phyloP scores from a whole-genome alignment of 345 rosid genomes.

The Moringa oleifera region DNA sequence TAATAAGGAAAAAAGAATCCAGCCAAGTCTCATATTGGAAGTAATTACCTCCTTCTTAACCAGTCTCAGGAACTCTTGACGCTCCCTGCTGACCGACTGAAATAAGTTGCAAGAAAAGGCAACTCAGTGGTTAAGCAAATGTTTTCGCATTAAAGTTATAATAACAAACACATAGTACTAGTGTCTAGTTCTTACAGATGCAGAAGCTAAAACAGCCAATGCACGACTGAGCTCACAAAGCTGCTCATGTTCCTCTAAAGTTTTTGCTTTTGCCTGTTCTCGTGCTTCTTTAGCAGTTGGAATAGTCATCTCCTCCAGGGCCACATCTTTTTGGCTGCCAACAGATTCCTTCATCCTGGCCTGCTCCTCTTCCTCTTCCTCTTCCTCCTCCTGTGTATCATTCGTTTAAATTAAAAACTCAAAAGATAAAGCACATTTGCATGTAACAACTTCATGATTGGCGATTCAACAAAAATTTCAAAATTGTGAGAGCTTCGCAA shows the following conservation, averaged over 20 bases:
- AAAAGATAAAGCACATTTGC: background rate
- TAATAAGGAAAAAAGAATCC: background rate
- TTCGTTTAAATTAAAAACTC: conserved; percentile 8
- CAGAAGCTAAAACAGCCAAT: conserved; percentile 91
- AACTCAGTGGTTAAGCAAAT: conserved; percentile 11
- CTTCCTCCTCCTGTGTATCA: conserved; percentile 69
- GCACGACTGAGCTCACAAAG: conserved; percentile 99
- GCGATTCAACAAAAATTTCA: background rate
- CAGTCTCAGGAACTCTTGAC: conserved; percentile 85
- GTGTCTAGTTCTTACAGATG: conserved; percentile 57
- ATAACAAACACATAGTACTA: conserved; percentile 5
- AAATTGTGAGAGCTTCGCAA: background rate
- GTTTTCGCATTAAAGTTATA: conserved; percentile 7
- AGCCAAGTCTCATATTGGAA: background rate
- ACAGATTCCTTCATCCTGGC: conserved; percentile 76
- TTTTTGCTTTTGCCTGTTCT: conserved; percentile 72
- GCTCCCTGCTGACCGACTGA: conserved; percentile 94
- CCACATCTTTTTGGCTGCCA: conserved; percentile 61
- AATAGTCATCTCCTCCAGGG: conserved; percentile 70
- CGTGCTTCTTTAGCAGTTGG: conserved; percentile 70
- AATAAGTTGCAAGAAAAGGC: conserved; percentile 20
- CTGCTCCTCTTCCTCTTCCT: conserved; percentile 83
- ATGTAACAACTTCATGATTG: background rate
- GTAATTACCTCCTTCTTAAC: conserved; percentile 81
- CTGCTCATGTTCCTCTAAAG: conserved; percentile 87